Base-by-base conservation (phyloP, 2,329 filamentous ascomycete genomes). In the Mycosphaerella sp. region DNA sequence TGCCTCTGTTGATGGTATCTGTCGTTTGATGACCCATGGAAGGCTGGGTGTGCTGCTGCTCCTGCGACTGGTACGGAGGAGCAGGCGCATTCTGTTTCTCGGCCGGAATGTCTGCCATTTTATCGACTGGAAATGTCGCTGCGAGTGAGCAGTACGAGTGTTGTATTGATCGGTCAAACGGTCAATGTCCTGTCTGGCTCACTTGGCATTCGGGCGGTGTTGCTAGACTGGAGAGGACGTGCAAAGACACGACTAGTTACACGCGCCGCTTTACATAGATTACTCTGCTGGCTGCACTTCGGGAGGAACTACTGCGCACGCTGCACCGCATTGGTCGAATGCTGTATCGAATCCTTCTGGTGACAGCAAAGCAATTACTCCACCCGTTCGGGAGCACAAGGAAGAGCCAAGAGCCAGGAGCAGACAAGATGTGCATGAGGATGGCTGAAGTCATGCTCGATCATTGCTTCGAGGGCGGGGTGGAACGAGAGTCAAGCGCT, bases 1-100 rank as follows among this genome's bases (percentile, higher is more conserved):
- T 31, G n/a, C 32, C 17, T 32, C 41, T 31, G 9, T 51, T 51
- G 48, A 50, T 50, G n/a, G 48, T 50, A 29, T 50, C 48, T 12
- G 34, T 43, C 1, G 39, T 38, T 39, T 34, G 29, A 3, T 39
- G 39, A 23, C 40, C 41, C 1, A 39, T 6, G 23, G 39, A 14
- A 2, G 9, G 14, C n/a, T 36, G 45, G 6, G n/a, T 11, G 34
- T 36, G 48, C 12, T 38, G 34, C 34, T 38, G 34, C 6, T 29
- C 26, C 34, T 38, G 40, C 9, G 48, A 26, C 26, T 50, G 39
- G 12, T 51, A 51, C 14, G 48, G 26, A 4, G 48, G 48, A 26
- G 48, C 41, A 8, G 48, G 48, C 21, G 31, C 5, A 21, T 45
- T 29, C 31, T 45, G 32, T 17, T 51, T 51, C 32, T 51, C 48